Evolutionary conservation across 2,329 filamentous ascomycete genomes (phyloP).

Genomic region (Ceratocystis lukuohia): DNA sequence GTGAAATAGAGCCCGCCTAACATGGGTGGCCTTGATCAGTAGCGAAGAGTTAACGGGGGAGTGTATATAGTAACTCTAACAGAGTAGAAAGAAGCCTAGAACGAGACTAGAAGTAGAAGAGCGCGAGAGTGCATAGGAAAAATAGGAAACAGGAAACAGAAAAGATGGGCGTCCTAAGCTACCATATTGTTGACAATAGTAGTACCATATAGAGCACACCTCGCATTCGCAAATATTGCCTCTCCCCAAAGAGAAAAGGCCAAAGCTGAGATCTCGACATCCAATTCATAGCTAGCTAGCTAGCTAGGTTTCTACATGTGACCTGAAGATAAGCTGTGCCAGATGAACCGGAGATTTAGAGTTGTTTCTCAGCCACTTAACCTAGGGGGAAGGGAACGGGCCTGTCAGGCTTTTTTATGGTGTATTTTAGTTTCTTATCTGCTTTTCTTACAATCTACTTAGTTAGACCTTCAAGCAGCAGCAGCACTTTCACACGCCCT

Average conservation of each 20-base stretch:
- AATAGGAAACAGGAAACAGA: neutral
- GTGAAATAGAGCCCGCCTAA: neutral
- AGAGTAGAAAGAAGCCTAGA: neutral
- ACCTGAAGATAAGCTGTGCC: neutral
- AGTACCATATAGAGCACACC: too few relatives aligned
- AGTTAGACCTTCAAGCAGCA: neutral
- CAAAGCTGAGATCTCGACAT: neutral
- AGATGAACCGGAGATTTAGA: neutral
- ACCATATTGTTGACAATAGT: too few relatives aligned
- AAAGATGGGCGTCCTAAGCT: neutral
- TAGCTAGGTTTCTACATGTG: neutral
- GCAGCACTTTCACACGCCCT: neutral
- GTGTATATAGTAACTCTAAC: neutral
- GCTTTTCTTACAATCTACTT: neutral
- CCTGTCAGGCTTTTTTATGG: neutral
- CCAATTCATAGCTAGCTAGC: neutral
- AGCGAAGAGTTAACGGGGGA: neutral
- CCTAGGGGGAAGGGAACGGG: neutral
- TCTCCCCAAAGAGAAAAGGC: too few relatives aligned
- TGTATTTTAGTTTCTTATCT: neutral
- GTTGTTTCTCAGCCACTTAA: neutral
- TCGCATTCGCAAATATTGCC: too few relatives aligned
- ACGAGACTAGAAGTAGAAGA: neutral
- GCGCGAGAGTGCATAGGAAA: neutral
- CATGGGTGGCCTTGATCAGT: neutral